Evolutionary conservation across 2,329 filamentous ascomycete genomes (phyloP).

Genomic region (Diplodia sapinea): DNA sequence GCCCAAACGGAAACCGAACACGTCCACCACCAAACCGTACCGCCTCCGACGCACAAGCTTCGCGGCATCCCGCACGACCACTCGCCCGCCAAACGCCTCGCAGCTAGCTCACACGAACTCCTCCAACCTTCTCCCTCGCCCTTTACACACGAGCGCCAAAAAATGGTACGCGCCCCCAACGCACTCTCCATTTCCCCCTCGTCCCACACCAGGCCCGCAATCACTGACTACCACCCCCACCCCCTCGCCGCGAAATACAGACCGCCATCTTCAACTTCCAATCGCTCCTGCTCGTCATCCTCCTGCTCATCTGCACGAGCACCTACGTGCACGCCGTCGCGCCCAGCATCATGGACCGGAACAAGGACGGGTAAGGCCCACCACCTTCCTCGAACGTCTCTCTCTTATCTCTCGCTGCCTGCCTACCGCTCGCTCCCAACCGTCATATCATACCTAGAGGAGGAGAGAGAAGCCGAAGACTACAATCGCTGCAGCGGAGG

Average conservation of each 20-base stretch:
- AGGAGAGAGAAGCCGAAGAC: background rate
- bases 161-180: background rate
- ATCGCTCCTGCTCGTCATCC: conserved; percentile 89
- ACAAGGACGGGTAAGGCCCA: conserved; percentile 78
- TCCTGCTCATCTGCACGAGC: conserved; percentile 94
- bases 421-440: too few relatives aligned
- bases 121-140: background rate
- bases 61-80: background rate
- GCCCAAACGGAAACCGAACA: background rate
- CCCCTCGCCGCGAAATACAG: conserved; percentile 53
- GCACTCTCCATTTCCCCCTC: background rate
- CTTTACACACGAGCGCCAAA: background rate
- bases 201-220: background rate
- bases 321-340: conserved; percentile 91
- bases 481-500: too few relatives aligned
- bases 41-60: background rate
- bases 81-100: background rate
- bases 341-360: conserved; percentile 86
- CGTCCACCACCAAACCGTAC: conserved; percentile 1
- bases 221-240: background rate
- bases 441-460: background rate
- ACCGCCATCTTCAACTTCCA: conserved; percentile 99
- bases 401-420: background rate
- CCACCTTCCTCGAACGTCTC: too few relatives aligned
- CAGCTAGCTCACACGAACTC: background rate